These are phyloP conservation scores for Talinum fruticosum DNA, from an alignment of 148 eudicot species.

Conservation along the genomic window DNA sequence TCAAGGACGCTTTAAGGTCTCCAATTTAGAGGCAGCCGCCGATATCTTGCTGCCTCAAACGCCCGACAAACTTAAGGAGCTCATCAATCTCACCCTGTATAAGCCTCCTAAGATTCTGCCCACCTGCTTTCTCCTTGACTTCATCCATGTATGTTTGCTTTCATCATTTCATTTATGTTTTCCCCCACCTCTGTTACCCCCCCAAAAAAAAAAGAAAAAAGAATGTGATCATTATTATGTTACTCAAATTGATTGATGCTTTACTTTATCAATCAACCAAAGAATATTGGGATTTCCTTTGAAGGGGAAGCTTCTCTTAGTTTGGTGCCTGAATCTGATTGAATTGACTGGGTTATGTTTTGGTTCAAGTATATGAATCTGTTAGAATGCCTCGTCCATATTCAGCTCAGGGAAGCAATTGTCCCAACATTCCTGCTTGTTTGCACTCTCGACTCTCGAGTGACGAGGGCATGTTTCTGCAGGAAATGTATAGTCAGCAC, in stretches of 20 bases:
- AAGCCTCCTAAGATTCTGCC: slow-evolving; percentile 57
- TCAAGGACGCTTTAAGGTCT: slow-evolving; percentile 60
- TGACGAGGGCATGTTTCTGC: slow-evolving; percentile 6
- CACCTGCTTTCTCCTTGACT: slow-evolving; percentile 64
- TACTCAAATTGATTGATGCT: not conserved
- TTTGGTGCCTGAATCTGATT: too few species aligned
- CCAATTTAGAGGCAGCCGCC: slow-evolving; percentile 59
- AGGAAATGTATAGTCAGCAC: slow-evolving; percentile 58
- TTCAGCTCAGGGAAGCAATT: not conserved
- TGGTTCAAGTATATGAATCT: too few species aligned
- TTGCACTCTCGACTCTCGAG: not conserved
- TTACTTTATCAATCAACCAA: too few species aligned
- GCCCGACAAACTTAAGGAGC: slow-evolving; percentile 64
- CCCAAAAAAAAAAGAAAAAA: too few species aligned
- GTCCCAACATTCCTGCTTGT: not conserved
- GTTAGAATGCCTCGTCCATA: too few species aligned
- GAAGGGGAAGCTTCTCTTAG: too few species aligned
- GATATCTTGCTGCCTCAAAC: slow-evolving; percentile 68
- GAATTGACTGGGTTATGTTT: too few species aligned
- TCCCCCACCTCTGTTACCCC: too few species aligned
- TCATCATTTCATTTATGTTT: too few species aligned
- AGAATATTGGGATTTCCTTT: too few species aligned
- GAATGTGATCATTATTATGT: not conserved
- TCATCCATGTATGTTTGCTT: slow-evolving; percentile 48
- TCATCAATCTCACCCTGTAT: slow-evolving; percentile 42